Percentiles rank a stretch among this genome's conserved stretches.
These are phyloP conservation scores for Vanrija humicola DNA, from an alignment of 1,284 basidiomycete genomes.

Conservation along the genomic window DNA sequence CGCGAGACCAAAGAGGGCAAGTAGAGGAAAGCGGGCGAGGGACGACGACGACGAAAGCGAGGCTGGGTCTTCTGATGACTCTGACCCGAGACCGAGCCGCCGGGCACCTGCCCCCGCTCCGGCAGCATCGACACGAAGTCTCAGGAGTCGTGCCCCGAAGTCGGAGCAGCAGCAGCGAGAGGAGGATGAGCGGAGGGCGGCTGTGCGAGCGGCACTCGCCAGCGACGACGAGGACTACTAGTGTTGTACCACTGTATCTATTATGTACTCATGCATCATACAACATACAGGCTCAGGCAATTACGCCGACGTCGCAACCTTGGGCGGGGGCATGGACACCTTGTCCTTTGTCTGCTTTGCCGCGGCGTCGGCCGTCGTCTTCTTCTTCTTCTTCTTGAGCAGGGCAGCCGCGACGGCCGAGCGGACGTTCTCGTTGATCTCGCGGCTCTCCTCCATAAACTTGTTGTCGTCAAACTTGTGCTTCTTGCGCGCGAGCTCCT, in stretches of 20 bases:
- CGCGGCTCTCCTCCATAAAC: conserved; percentile 85
- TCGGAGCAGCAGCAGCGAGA: conserved; percentile 21
- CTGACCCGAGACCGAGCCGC: not conserved
- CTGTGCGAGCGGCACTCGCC: conserved; percentile 23
- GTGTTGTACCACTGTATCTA: not conserved
- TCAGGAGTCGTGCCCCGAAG: conserved; percentile 28
- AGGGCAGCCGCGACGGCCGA: conserved; percentile 72
- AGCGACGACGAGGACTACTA: conserved; percentile 17
- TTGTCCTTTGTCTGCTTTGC: conserved; percentile 56
- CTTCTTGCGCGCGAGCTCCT: conserved; percentile 64
- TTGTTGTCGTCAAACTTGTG: conserved; percentile 87
- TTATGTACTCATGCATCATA: not conserved
- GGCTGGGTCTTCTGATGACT: conserved; percentile 10
- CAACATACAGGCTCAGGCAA: not conserved
- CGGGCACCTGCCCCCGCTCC: conserved; percentile 2
- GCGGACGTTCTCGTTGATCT: conserved; percentile 88
- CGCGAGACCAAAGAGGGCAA: not conserved
- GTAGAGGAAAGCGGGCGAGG: conserved; percentile 5
- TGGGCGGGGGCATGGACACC: conserved; percentile 32
- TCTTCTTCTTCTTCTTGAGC: conserved; percentile 25
- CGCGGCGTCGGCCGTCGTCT: not conserved
- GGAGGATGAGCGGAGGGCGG: conserved; percentile 25
- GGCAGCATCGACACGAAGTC: conserved; percentile 17
- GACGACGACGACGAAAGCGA: conserved; percentile 13
- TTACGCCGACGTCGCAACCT: conserved; percentile 5